Percentiles rank a stretch among this genome's conserved stretches.
These are phyloP conservation scores for Malassezia dermatis DNA, from an alignment of 1,284 basidiomycete genomes.

Conservation along the genomic window DNA sequence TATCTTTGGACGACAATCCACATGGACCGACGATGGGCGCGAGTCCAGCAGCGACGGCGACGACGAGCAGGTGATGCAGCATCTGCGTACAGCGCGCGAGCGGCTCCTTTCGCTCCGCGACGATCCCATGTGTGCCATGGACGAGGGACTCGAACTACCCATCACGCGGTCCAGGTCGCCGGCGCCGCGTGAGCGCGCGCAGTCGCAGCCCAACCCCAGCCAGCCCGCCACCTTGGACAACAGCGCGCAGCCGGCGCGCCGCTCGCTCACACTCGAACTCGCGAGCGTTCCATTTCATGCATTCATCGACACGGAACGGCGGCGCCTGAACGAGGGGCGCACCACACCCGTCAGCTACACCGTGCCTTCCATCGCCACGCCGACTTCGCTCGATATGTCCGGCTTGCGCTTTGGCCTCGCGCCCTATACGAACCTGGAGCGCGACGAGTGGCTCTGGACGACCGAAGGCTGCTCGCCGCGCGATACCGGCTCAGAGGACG, in stretches of 20 bases:
- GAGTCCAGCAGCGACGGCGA: neutral
- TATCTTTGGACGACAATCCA: neutral
- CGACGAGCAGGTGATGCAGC: conserved; percentile 14
- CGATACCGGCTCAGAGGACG: neutral
- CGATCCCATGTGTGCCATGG: neutral
- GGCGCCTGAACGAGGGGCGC: conserved; percentile 1
- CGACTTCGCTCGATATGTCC: neutral
- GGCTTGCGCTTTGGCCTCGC: conserved; percentile 4
- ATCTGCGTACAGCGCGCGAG: conserved; percentile 5
- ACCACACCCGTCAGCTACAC: neutral
- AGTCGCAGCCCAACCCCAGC: neutral
- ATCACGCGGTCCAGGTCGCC: neutral
- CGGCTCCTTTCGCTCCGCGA: conserved; percentile 1
- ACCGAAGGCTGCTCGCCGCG: neutral
- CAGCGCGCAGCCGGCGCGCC: neutral
- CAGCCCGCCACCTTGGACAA: neutral
- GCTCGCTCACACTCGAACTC: conserved; percentile 11
- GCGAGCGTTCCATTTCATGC: neutral
- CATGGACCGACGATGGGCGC: neutral
- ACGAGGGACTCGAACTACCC: neutral
- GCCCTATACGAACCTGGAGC: conserved; percentile 6
- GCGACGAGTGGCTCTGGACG: conserved; percentile 13
- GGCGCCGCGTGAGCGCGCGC: neutral
- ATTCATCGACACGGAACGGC: conserved; percentile 11
- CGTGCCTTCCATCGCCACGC: too few relatives aligned